A percentile compares a stretch with the other conserved stretches of the same genome.
Conservation (phyloP, 805 yeast species). For the Saccharomycopsis sp. region DNA sequence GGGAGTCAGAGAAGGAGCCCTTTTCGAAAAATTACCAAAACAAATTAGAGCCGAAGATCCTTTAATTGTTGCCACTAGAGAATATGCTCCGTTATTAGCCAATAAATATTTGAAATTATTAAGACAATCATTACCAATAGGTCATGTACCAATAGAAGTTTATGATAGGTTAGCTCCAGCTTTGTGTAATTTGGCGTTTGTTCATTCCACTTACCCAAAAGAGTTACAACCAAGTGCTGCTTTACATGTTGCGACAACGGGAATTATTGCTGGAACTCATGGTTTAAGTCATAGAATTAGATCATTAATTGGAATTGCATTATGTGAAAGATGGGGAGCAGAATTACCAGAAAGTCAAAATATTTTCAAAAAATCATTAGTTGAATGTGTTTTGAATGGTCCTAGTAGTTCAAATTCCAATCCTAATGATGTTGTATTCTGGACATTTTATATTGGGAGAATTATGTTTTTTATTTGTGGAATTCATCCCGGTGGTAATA, state of each 20-base stretch:
- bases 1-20: slow-evolving; percentile 68
- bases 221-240: slow-evolving; percentile 71
- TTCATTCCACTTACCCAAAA: slow-evolving; percentile 67
- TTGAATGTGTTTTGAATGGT: slow-evolving; percentile 37
- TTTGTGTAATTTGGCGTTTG: slow-evolving; percentile 62
- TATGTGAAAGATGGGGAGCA: slow-evolving; percentile 78
- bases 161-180: slow-evolving; percentile 56
- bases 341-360: slow-evolving; percentile 52
- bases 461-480: slow-evolving; percentile 73
- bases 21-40: slow-evolving; percentile 51
- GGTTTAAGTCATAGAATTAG: slow-evolving; percentile 65
- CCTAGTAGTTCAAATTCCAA: slow-evolving; percentile 22
- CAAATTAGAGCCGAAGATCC: slow-evolving; percentile 59
- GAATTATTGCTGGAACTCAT: slow-evolving; percentile 65
- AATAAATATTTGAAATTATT: slow-evolving; percentile 44
- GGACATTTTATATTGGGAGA: slow-evolving; percentile 66
- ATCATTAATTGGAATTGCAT: slow-evolving; percentile 61
- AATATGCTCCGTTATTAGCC: slow-evolving; percentile 60
- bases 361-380: slow-evolving; percentile 34
- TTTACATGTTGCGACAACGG: slow-evolving; percentile 60
- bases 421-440: slow-evolving; percentile 45
- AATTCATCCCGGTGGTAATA: slow-evolving; percentile 73
- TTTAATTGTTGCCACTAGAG: slow-evolving; percentile 53
- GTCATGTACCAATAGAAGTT: slow-evolving; percentile 46
- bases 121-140: slow-evolving; percentile 44